Percentiles rank a stretch among this genome's conserved stretches.
These are phyloP conservation scores for Coemansia furcata DNA, from an alignment of 192 early-diverging fungal genomes.

Conservation along the genomic window DNA sequence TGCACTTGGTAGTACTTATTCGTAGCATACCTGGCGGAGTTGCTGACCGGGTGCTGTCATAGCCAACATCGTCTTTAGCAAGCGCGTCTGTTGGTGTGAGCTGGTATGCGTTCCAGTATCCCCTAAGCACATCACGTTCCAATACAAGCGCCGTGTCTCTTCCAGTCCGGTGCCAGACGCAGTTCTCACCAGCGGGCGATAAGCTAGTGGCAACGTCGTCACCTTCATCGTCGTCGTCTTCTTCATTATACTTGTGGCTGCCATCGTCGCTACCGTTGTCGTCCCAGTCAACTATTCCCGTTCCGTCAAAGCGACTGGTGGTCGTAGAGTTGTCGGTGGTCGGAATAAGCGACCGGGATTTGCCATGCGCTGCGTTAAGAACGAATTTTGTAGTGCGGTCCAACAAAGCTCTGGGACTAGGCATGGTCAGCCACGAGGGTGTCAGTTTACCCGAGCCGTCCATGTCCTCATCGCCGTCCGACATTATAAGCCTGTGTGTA, in stretches of 20 bases:
- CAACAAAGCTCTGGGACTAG: slow-evolving; percentile 29
- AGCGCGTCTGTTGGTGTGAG: not conserved
- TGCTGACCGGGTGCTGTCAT: slow-evolving; percentile 3
- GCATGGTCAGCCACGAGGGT: slow-evolving; percentile 21
- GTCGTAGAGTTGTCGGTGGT: slow-evolving; percentile 18
- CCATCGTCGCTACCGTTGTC: slow-evolving; percentile 7
- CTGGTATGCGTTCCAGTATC: slow-evolving; percentile 20
- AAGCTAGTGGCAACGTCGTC: not conserved
- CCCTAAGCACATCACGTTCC: slow-evolving; percentile 34
- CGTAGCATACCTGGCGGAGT: slow-evolving; percentile 33
- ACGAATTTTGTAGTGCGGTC: slow-evolving; percentile 47
- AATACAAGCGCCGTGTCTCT: slow-evolving; percentile 16
- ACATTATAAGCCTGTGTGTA: slow-evolving; percentile 9
- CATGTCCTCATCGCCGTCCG: slow-evolving; percentile 24
- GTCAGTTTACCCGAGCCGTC: not conserved
- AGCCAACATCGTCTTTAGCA: not conserved
- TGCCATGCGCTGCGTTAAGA: slow-evolving; percentile 47
- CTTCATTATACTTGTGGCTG: not conserved
- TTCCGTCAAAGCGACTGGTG: not conserved
- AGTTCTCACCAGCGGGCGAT: not conserved
- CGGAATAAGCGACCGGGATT: slow-evolving; percentile 42
- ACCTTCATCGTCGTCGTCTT: not conserved
- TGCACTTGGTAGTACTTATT: not conserved
- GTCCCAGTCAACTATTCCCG: not conserved
- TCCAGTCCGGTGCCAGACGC: not conserved